Conservation (phyloP, 2,329 filamentous ascomycete genomes). For the Fusarium austroafricanum region DNA sequence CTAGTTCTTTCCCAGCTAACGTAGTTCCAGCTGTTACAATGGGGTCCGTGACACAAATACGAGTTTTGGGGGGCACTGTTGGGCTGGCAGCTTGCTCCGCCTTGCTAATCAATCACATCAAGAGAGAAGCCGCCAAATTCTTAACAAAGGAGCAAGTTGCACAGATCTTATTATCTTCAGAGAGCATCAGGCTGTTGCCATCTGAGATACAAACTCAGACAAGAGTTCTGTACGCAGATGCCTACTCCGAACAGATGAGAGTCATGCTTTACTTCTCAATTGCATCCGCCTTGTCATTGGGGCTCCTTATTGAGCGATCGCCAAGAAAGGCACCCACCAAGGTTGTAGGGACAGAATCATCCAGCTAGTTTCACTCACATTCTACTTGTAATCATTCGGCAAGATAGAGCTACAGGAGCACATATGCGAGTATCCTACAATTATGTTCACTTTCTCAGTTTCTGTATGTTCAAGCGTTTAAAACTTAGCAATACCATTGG, state of each 20-base stretch:
- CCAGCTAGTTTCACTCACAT: neutral
- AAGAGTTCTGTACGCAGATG: neutral
- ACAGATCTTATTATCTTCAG: neutral
- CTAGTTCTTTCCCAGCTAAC: neutral
- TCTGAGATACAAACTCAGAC: neutral
- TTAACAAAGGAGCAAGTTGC: neutral
- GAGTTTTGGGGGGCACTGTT: slow-evolving; percentile 33
- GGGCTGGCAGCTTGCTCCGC: slow-evolving; percentile 24
- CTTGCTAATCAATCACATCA: slow-evolving; percentile 4
- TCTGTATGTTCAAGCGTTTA: too few relatives aligned
- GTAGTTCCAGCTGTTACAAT: slow-evolving; percentile 24
- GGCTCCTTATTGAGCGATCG: neutral
- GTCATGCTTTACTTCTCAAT: slow-evolving; percentile 7
- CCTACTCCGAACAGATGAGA: slow-evolving; percentile 1
- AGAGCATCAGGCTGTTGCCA: neutral
- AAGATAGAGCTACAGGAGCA: too few relatives aligned
- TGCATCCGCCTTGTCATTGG: neutral
- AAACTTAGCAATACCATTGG: too few relatives aligned
- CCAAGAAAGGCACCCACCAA: neutral
- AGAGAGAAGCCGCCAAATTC: neutral
- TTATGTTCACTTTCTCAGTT: too few relatives aligned
- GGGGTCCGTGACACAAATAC: slow-evolving; percentile 26
- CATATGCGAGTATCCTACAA: too few relatives aligned
- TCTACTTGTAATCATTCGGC: too few relatives aligned
- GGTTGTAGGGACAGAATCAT: too few relatives aligned